Evolutionary conservation across 257 asterid genomes (phyloP), one percentile per base, ranked within the genome.

Genomic region (Scutellaria baicalensis): DNA sequence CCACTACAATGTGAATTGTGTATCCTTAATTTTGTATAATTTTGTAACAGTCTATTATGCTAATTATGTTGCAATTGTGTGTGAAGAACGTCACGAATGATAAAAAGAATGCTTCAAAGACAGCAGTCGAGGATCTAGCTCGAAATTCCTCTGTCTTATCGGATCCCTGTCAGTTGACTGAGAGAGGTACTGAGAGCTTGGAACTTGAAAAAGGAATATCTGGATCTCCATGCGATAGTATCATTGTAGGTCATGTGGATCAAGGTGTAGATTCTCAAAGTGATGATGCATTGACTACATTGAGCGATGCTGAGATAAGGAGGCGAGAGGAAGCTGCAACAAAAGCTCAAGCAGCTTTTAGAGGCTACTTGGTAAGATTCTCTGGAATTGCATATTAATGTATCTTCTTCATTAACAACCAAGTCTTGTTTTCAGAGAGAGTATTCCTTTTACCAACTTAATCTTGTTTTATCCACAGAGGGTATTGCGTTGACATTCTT

Each of bases 311-410:
- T 66, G 90, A 82, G 69, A 73, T 45, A 77, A 58, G 23, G 64
- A 85, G 49, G 69, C 91, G 72, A 72, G 88, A 87, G 56, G 73
- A 84, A 75, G 91, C 97, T 77, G 95, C 95, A 44, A 84, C 84
- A 6, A 85, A 83, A 84, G 86, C 83, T 56, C 96, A 89, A 78
- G 95, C 96, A 49, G 90, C 84, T 61, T 87, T 92, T 74, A 83
- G 93, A 76, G 95, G 96, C 74, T 89, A 87, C 77, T 73, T 92
- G 97, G 97, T 87, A 89, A 68, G 10, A 11, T 55, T 77, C 52
- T 50, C 68, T 52, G 44, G 50, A 70, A 59, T 45, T 61, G 59
- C 63, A 21, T 73, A 31, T 66, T 23, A 33, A 7, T 72, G 14
- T n/a, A n/a, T n/a, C 43, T 74, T 42, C 69, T 55, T 58, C 60